Evolutionary conservation across 495 filamentous ascomycete species (phyloP).

Genomic region (Trichocladium uniseriatum): DNA sequence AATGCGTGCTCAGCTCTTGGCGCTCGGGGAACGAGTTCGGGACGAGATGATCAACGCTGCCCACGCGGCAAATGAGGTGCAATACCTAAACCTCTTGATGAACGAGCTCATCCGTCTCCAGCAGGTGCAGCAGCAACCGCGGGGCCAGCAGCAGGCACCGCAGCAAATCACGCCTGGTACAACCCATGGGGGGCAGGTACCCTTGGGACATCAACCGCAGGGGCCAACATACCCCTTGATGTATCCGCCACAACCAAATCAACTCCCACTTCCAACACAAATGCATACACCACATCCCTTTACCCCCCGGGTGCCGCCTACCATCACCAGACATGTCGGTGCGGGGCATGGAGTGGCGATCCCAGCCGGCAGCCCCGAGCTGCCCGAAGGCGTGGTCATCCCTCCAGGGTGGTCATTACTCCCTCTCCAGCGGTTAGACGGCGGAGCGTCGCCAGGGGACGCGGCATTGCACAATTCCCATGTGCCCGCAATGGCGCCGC

Average conservation of each 20-base stretch:
- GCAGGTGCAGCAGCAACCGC: constrained; percentile 21
- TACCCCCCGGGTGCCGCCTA: constrained; percentile 26
- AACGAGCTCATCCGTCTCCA: constrained; percentile 32
- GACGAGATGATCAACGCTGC: constrained; percentile 34
- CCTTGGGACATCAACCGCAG: constrained; percentile 6
- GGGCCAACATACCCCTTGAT: constrained; percentile 1
- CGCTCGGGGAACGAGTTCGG: constrained; percentile 57
- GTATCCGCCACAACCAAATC: constrained; percentile 3
- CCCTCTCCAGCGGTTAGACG: constrained; percentile 53
- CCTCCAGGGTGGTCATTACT: constrained; percentile 70
- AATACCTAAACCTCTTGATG: constrained; percentile 43
- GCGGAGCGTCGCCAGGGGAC: constrained; percentile 18
- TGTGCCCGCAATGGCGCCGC: background rate
- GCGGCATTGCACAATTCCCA: constrained; percentile 10
- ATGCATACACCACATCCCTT: constrained; percentile 10
- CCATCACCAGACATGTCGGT: constrained; percentile 36
- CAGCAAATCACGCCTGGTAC: too few relatives aligned
- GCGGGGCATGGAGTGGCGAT: constrained; percentile 39
- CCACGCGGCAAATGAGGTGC: constrained; percentile 49
- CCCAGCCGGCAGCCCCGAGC: constrained; percentile 53
- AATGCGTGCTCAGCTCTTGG: constrained; percentile 49
- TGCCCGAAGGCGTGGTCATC: constrained; percentile 63
- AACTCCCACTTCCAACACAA: constrained; percentile 7
- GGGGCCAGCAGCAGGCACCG: constrained; percentile 4
- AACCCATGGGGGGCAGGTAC: too few relatives aligned